Percentiles rank a stretch among this genome's conserved stretches.
Evolutionary conservation across 2,329 filamentous ascomycete species (phyloP).

Genomic region (Fusarium nanum): DNA sequence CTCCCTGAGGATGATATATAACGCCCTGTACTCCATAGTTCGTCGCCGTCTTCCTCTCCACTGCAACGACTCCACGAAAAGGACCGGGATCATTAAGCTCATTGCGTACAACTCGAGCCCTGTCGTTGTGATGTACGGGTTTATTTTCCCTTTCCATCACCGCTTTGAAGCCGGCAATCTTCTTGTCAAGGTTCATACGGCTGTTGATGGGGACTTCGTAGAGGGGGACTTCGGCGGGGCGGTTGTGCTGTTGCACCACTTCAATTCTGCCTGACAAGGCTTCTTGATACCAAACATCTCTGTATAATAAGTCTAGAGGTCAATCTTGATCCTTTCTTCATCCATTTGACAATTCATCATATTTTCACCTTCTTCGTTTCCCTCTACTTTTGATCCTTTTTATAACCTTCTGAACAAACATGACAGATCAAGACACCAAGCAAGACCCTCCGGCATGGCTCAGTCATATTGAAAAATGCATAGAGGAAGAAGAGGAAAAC

Average conservation of each 20-base stretch:
- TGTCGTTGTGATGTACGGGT: background rate
- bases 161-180: rapidly evolving
- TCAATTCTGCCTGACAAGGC: too few relatives aligned
- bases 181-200: background rate
- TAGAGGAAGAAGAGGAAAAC: background rate
- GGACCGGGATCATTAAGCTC: constrained; percentile 7
- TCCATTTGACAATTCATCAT: too few relatives aligned
- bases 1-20: background rate
- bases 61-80: background rate
- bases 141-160: background rate
- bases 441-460: background rate
- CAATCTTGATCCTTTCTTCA: too few relatives aligned
- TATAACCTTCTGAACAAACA: background rate
- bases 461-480: rapidly evolving
- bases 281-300: background rate
- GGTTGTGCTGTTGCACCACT: background rate
- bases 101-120: background rate
- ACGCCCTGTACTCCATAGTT: background rate
- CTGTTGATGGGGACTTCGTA: constrained; percentile 1
- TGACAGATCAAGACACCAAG: background rate
- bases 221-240: too few relatives aligned
- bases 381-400: too few relatives aligned
- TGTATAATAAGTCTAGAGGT: background rate
- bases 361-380: too few relatives aligned
- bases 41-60: rapidly evolving